phyloP scores from a whole-genome alignment of 805 yeast genomes.

The Candida incommunis region DNA sequence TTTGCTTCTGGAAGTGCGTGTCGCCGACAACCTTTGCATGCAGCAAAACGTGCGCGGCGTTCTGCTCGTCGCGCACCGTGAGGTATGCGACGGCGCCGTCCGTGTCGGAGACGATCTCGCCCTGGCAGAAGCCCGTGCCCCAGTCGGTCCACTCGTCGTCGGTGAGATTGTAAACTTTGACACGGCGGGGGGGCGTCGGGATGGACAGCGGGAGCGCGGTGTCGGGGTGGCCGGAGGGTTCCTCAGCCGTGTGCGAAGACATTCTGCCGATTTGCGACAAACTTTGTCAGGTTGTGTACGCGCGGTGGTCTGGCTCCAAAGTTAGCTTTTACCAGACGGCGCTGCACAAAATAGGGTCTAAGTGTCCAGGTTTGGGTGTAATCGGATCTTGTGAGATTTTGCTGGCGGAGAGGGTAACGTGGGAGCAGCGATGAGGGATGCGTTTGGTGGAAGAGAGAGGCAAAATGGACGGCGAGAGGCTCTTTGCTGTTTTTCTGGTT shows the following conservation, averaged over 20 bases:
- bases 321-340: too few species aligned
- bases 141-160: slow-evolving; percentile 82
- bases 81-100: not conserved
- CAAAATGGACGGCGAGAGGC: not conserved
- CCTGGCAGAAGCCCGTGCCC: slow-evolving; percentile 85
- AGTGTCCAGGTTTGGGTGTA: too few species aligned
- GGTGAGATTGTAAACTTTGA: slow-evolving; percentile 74
- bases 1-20: slow-evolving; percentile 1
- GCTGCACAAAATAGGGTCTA: too few species aligned
- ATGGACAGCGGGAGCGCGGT: slow-evolving; percentile 23
- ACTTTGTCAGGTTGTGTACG: too few species aligned
- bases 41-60: not conserved
- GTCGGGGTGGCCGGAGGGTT: not conserved
- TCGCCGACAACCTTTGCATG: not conserved
- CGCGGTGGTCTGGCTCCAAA: too few species aligned
- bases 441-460: not conserved
- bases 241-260: not conserved
- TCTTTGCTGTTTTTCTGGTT: too few species aligned
- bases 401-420: too few species aligned
- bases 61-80: not conserved
- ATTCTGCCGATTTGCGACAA: too few species aligned
- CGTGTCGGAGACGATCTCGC: slow-evolving; percentile 32
- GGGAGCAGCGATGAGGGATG: not conserved
- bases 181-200: slow-evolving; percentile 50
- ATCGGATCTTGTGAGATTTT: too few species aligned